Base-by-base conservation (phyloP, 148 eudicot genomes). In the Camellia lanceoleosa region DNA sequence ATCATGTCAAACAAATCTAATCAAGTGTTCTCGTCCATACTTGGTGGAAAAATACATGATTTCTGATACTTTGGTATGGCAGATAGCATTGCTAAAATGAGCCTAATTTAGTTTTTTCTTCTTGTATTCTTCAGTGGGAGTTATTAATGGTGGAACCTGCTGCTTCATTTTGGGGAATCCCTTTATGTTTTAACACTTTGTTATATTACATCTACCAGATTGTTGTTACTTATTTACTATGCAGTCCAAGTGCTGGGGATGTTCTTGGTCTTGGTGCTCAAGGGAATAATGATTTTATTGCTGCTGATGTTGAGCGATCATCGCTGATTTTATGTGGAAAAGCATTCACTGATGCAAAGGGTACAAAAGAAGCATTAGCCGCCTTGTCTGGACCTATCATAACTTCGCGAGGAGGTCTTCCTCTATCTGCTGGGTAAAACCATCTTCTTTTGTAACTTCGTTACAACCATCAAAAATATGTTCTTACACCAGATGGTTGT, bases 321-420 rank as follows among this genome's bases (percentile, higher is more conserved):
- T 80, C 85, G 4, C 77, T 83, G 8, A 64, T 83, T 76, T 71
- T 83, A 64, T 83, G 83, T 55, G 83, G 85, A 59, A 83, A 80
- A 71, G 80, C 83, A n/a, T 79, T 80, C 62, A 7, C 67, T 69
- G 85, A 83, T 83, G 77, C 73, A 69, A 80, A 83, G 51, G 82
- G 85, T 68, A 71, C 14, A 3, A 83, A 76, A 68, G 73, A 79
- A 52, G 79, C 83, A 52, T 67, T 83, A 70, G 51, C 65, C 70
- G 68, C 80, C 19, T 75, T 83, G 66, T 51, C 83, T 69, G 85
- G 60, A 60, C 83, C 83, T 75, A 80, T 83, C 55, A 76, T 83
- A 62, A 68, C 38, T 59, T 75, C 85, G 13, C 79, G 82, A 43
- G 85, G 85, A 62, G 85, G 85, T 65, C 80, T 83, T 54, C 85